Evolutionary conservation across 345 rosid genomes (phyloP).

Genomic region (Populus deltoides): DNA sequence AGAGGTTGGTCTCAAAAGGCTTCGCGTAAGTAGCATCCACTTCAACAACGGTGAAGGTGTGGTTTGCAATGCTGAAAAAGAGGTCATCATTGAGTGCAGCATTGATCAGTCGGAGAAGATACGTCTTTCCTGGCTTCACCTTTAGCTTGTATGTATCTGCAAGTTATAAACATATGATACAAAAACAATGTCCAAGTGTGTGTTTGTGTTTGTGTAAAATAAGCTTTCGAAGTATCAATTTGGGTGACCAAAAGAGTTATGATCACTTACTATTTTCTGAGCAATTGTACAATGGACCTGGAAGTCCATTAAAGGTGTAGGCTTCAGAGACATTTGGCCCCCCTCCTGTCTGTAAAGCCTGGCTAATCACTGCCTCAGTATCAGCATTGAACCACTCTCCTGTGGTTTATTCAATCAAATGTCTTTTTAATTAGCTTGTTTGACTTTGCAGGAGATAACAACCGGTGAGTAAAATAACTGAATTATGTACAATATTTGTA

Average conservation of each 20-base stretch:
- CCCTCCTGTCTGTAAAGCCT: conserved; percentile 60
- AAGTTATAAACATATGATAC: neutral
- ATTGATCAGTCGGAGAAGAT: conserved; percentile 68
- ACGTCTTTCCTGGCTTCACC: conserved; percentile 68
- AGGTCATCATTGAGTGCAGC: conserved; percentile 74
- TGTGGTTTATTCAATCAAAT: conserved; percentile 13
- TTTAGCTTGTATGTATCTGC: conserved; percentile 63
- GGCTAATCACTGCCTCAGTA: conserved; percentile 56
- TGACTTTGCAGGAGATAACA: neutral
- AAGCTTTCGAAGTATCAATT: no score
- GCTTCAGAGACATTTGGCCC: conserved; percentile 79
- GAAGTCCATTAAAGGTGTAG: conserved; percentile 68
- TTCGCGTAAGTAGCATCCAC: conserved; percentile 73
- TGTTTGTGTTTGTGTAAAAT: no score
- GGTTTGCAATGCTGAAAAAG: conserved; percentile 77
- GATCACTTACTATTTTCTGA: conserved; percentile 44
- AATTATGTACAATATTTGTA: no score
- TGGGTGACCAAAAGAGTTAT: neutral
- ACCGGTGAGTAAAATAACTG: no score
- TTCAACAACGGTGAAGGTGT: conserved; percentile 59
- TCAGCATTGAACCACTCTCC: conserved; percentile 82
- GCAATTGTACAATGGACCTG: conserved; percentile 80
- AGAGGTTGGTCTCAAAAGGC: conserved; percentile 53
- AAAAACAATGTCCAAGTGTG: no score
- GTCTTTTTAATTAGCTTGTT: neutral